Base-by-base conservation (phyloP, 192 early-diverging fungal genomes). In the Spizellomyces sp. region DNA sequence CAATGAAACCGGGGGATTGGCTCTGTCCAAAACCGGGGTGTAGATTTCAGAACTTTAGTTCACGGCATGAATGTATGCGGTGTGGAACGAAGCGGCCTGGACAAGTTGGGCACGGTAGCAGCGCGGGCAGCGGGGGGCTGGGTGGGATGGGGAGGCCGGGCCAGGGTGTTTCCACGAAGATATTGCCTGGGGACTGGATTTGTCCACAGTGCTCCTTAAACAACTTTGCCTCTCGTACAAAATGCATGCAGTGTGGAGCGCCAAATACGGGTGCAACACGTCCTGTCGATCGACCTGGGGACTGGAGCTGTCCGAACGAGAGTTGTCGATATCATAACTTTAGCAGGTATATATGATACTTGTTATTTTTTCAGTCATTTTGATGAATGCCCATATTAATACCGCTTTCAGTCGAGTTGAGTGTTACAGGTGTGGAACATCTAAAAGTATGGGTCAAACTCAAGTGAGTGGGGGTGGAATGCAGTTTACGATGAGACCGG, bases 251-350 rank as follows among this genome's bases (percentile, higher is more conserved):
- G 64, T 80, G 79, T 60, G 79, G 76, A 14, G 55, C 19, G 42
- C 55, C 76, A 9, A 62, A 74, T 45, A 71, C 67, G 7, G 41
- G 45, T 0, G 52, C 22, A 44, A 48, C 56, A 61, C 22, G 80
- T 60, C 62, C 77, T 43, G 76, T 79, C n/a, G 80, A 81, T 69
- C 9, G 80, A 44, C 80, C 86, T 9, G 91, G 91, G 17, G 91
- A 92, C 73, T 92, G 91, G 91, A 87, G 82, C 54, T 92, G 91
- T 62, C 87, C 89, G 10, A 87, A 84, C 70, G 77, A 82, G 10
- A 45, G 52, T 41, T 92, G 91, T 73, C 67, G 76, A 12, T 92
- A 90, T 75, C 91, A 92, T 57, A 92, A 92, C 71, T 92, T 90
- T 79, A 54, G 50, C 50, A 54, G 50, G 50, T 54, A 54, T 12